These are phyloP conservation scores for Calendula officinalis DNA, from an alignment of 129 eudicot genomes.

Conservation along the genomic window DNA sequence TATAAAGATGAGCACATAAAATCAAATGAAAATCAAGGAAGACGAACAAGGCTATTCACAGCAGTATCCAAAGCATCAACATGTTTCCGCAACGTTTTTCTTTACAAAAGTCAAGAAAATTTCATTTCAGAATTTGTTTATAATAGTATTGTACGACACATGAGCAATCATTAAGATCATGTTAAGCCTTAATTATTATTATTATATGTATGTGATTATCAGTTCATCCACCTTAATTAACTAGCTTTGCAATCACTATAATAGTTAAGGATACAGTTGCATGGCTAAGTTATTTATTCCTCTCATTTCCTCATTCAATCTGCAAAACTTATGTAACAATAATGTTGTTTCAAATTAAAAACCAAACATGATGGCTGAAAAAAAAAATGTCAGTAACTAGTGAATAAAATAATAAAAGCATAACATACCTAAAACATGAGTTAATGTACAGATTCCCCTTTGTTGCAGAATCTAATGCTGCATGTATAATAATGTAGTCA, in stretches of 20 bases:
- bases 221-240: not conserved
- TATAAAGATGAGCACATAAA: not conserved
- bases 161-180: not conserved
- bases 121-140: not conserved
- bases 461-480: slow-evolving; percentile 92
- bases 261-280: slow-evolving; percentile 79
- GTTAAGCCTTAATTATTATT: too few species aligned
- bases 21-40: slow-evolving; percentile 43
- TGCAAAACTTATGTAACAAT: slow-evolving; percentile 35
- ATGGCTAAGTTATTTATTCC: slow-evolving; percentile 64
- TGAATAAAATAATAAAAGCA: not conserved
- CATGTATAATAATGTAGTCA: slow-evolving; percentile 24
- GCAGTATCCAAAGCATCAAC: slow-evolving; percentile 89
- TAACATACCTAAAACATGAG: slow-evolving; percentile 87
- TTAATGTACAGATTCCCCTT: slow-evolving; percentile 90
- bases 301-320: slow-evolving; percentile 93
- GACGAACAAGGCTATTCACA: slow-evolving; percentile 65
- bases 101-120: slow-evolving; percentile 50
- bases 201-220: not conserved
- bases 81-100: slow-evolving; percentile 64
- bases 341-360: not conserved
- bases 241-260: too few species aligned
- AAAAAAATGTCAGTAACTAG: slow-evolving; percentile 4
- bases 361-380: slow-evolving; percentile 4
- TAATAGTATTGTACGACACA: not conserved